Evolutionary conservation across 257 asterid species (phyloP).

Genomic region (Lycium barbarum): DNA sequence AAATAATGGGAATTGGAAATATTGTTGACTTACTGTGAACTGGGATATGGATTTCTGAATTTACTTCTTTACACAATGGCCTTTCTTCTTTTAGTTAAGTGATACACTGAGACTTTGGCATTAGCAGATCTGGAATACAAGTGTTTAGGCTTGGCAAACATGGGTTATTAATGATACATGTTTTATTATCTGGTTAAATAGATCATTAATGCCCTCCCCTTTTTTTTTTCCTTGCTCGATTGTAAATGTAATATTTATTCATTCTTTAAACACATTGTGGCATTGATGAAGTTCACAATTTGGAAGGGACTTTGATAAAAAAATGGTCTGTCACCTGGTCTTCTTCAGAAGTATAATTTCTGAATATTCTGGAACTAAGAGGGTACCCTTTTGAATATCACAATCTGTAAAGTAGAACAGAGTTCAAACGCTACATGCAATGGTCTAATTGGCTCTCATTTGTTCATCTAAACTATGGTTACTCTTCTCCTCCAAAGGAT

Average conservation of each 20-base stretch:
- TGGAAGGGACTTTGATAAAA: too few relatives aligned
- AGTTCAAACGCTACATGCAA: background rate
- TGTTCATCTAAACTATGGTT: too few relatives aligned
- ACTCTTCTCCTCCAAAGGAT: too few relatives aligned
- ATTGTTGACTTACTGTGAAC: conserved; percentile 12
- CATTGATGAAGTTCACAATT: background rate
- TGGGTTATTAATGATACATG: background rate
- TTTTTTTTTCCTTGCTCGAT: too few relatives aligned
- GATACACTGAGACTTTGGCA: background rate
- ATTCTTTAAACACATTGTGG: background rate
- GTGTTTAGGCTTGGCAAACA: too few relatives aligned
- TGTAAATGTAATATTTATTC: background rate
- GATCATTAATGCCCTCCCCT: background rate
- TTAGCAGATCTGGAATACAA: too few relatives aligned
- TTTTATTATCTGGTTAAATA: background rate
- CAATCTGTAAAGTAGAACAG: background rate
- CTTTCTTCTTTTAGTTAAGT: background rate
- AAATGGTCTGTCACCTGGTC: too few relatives aligned
- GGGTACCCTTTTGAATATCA: background rate
- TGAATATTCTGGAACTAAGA: too few relatives aligned
- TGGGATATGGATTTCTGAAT: background rate
- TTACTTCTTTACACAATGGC: background rate
- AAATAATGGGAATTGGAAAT: conserved; percentile 22
- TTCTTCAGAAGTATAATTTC: too few relatives aligned
- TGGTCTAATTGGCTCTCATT: too few relatives aligned